Percentiles rank a stretch among this genome's conserved stretches.
phyloP scores from a whole-genome alignment of 495 filamentous ascomycete species.

The Penicillium angulare region DNA sequence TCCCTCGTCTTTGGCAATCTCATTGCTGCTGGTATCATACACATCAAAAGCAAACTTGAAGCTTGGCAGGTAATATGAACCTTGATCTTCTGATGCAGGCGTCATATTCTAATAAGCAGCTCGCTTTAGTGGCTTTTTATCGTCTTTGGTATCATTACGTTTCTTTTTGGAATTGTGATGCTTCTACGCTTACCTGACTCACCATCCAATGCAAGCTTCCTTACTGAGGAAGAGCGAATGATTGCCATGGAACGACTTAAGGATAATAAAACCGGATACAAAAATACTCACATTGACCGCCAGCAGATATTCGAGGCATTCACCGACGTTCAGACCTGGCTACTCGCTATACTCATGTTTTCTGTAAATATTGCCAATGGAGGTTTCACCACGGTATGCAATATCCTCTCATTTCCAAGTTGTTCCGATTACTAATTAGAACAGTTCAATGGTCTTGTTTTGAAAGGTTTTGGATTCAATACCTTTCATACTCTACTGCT shows the following conservation, averaged over 20 bases:
- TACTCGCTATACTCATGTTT: slow-evolving; percentile 13
- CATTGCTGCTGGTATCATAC: slow-evolving; percentile 23
- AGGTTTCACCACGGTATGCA: slow-evolving; percentile 24
- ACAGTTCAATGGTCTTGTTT: background rate
- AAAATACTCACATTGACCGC: slow-evolving; percentile 50
- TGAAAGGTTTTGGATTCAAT: background rate
- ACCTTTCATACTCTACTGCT: background rate
- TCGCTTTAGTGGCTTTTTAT: slow-evolving; percentile 19
- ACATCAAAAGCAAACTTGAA: slow-evolving; percentile 14
- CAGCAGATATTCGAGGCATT: slow-evolving; percentile 48
- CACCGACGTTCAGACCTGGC: slow-evolving; percentile 35
- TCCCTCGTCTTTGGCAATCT: slow-evolving; percentile 24
- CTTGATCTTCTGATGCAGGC: background rate
- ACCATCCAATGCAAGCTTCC: slow-evolving; percentile 42
- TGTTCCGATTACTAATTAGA: background rate
- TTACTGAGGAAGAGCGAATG: slow-evolving; percentile 41
- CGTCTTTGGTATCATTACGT: slow-evolving; percentile 18
- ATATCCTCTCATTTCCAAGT: background rate
- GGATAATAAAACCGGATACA: slow-evolving; percentile 8
- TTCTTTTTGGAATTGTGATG: slow-evolving; percentile 35
- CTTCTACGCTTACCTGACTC: slow-evolving; percentile 48
- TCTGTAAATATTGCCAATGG: slow-evolving; percentile 24
- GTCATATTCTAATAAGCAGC: background rate
- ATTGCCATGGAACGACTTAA: slow-evolving; percentile 19
- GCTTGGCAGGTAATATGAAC: slow-evolving; percentile 21